Percentiles rank a stretch among this genome's conserved stretches.
Conservation (phyloP, 371 early-diverging fungal species). For the Mortierella sp. region DNA sequence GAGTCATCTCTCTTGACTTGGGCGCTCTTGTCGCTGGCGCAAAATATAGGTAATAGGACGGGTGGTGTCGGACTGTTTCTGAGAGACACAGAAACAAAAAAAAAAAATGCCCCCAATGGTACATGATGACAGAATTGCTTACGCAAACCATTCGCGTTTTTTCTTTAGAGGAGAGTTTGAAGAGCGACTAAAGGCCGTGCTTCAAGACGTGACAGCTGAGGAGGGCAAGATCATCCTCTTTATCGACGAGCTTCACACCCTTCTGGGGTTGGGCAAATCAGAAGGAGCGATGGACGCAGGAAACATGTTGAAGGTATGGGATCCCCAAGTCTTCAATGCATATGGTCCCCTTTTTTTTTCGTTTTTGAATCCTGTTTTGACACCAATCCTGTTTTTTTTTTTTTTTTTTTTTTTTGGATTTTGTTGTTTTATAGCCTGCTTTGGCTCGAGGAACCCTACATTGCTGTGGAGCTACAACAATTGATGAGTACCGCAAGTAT, state of each 20-base stretch:
- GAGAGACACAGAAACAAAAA: too few relatives aligned
- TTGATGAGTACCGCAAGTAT: constrained; percentile 86
- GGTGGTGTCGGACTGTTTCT: too few relatives aligned
- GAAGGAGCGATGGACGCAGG: constrained; percentile 83
- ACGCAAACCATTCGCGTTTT: background rate
- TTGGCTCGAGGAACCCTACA: constrained; percentile 83
- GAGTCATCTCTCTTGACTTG: constrained; percentile 82
- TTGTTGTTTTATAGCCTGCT: constrained; percentile 64
- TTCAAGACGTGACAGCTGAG: constrained; percentile 77
- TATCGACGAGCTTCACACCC: constrained; percentile 88
- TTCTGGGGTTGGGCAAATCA: constrained; percentile 83
- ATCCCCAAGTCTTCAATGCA: background rate
- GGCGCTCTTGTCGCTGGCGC: constrained; percentile 87
- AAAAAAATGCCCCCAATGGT: background rate
- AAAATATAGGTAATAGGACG: constrained; percentile 68
- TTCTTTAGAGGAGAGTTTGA: constrained; percentile 83
- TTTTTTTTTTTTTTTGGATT: background rate
- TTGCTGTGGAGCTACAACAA: constrained; percentile 91
- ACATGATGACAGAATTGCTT: too few relatives aligned
- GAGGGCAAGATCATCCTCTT: constrained; percentile 84
- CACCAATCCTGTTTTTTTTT: too few relatives aligned
- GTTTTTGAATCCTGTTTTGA: too few relatives aligned
- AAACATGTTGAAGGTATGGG: constrained; percentile 79
- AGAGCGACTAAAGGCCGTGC: constrained; percentile 80
- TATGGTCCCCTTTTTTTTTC: too few relatives aligned